Evolutionary conservation across 345 rosid species (phyloP), one percentile per base, ranked within the genome.

Genomic region (Turritis glabra): DNA sequence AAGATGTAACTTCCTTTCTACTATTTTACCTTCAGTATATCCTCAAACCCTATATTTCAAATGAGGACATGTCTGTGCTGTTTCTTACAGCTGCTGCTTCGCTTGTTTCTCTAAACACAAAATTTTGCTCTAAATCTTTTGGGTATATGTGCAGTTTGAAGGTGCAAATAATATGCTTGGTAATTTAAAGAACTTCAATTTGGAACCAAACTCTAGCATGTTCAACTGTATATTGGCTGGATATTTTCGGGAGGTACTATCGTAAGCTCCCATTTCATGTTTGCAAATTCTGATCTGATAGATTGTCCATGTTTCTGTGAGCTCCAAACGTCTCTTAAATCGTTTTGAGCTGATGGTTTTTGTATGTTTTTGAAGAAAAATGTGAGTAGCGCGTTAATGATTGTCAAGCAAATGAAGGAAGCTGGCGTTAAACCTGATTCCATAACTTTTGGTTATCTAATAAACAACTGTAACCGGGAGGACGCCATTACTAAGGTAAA

Each of bases 191-290:
- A 83, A 88, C 62, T 75, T 82, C 72, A 83, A 82, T 64, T 30
- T 92, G 85, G 59, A 37, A 32, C 96, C 91, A 23, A 84, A 86
- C 22, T 55, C 87, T 73, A 57, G 63, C 84, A 87, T 95, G 87
- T 95, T 83, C 80, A 95, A 95, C 44, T 72, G 82, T 75, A 86
- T 95, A 76, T 79, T 95, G 86, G 84, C 70, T 58, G 98, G 94
- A 72, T 88, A 83, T 68, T 95, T 85, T 77, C 87, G 92, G 59
- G 87, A 92, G 93, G 98, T 95, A 59, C 58, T 29, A 44, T 59
- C 67, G 48, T 46, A 50, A 32, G 15, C 64, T 72, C 33, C 32
- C 50, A 3, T 25, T 38, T 57, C 21, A 40, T 57, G n/a, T 66
- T n/a, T 55, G 55, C 35, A 17, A 48, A 61, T 40, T 47, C 37